Evolutionary conservation across 495 filamentous ascomycete genomes (phyloP).

Genomic region (Penicillium roqueforti): DNA sequence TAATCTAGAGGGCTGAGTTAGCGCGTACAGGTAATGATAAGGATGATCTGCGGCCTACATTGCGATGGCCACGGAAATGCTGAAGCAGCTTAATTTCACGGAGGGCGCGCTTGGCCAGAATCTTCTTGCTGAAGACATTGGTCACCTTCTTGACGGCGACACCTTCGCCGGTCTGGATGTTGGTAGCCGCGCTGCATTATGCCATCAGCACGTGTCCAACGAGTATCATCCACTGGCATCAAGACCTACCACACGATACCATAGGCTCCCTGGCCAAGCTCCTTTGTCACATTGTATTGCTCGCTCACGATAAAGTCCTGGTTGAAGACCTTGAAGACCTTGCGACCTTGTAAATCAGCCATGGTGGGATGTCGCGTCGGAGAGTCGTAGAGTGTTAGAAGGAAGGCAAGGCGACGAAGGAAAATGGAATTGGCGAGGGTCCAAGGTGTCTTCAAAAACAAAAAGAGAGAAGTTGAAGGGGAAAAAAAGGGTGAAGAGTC

Average conservation of each 20-base stretch:
- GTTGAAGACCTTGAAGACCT: conserved; percentile 99
- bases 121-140: conserved; percentile 99
- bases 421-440: not conserved
- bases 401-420: conserved; percentile 4
- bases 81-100: conserved; percentile 98
- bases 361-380: conserved; percentile 38
- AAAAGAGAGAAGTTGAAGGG: conserved; percentile 13
- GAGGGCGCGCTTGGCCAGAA: conserved; percentile 93
- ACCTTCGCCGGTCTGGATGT: conserved; percentile 86
- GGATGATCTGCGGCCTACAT: conserved; percentile 45
- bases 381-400: not conserved
- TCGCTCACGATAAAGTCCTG: conserved; percentile 99
- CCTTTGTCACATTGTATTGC: conserved; percentile 97
- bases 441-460: not conserved
- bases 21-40: conserved; percentile 14
- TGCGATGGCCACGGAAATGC: conserved; percentile 88
- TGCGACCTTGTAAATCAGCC: conserved; percentile 78
- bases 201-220: conserved; percentile 7
- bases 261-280: conserved; percentile 95
- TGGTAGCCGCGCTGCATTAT: conserved; percentile 81
- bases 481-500: conserved; percentile 9
- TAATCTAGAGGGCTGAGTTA: conserved; percentile 63
- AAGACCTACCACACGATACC: conserved; percentile 90
- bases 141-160: conserved; percentile 99
- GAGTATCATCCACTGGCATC: not conserved